These are phyloP conservation scores for Rugonectria rugulosa DNA, from an alignment of 2,329 filamentous ascomycete species.

Conservation along the genomic window DNA sequence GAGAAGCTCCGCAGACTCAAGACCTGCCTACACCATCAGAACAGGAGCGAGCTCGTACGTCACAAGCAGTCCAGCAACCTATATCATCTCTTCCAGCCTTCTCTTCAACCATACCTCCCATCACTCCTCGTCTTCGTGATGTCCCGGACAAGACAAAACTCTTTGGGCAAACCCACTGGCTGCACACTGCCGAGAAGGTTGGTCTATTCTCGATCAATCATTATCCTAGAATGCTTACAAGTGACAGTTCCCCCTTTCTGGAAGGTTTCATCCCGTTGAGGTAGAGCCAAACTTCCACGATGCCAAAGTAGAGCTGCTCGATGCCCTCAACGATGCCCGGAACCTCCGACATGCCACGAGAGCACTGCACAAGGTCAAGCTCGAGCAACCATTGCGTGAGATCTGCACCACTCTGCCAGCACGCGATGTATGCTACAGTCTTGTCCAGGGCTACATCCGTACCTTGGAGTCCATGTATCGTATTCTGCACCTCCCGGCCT, in stretches of 20 bases:
- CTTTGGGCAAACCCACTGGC: conserved; percentile 39
- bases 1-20: background rate
- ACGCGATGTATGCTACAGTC: conserved; percentile 29
- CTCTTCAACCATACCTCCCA: conserved; percentile 30
- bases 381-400: conserved; percentile 31
- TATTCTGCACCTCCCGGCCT: conserved; percentile 34
- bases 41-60: background rate
- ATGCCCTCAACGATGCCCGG: conserved; percentile 31
- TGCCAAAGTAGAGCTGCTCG: conserved; percentile 34
- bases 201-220: background rate
- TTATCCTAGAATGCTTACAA: conserved; percentile 8
- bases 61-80: background rate
- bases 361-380: conserved; percentile 17
- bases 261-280: conserved; percentile 35
- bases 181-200: conserved; percentile 38
- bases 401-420: conserved; percentile 28
- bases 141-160: conserved; percentile 39
- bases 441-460: conserved; percentile 35
- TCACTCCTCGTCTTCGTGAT: conserved; percentile 34
- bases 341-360: conserved; percentile 30
- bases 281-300: conserved; percentile 36
- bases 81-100: conserved; percentile 1
- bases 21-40: conserved; percentile 2
- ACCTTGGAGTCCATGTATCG: conserved; percentile 39
- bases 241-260: conserved; percentile 33